Percentiles rank a stretch among this genome's conserved stretches.
Evolutionary conservation across 2,329 filamentous ascomycete genomes (phyloP).

Genomic region (Penicillium frequentans): DNA sequence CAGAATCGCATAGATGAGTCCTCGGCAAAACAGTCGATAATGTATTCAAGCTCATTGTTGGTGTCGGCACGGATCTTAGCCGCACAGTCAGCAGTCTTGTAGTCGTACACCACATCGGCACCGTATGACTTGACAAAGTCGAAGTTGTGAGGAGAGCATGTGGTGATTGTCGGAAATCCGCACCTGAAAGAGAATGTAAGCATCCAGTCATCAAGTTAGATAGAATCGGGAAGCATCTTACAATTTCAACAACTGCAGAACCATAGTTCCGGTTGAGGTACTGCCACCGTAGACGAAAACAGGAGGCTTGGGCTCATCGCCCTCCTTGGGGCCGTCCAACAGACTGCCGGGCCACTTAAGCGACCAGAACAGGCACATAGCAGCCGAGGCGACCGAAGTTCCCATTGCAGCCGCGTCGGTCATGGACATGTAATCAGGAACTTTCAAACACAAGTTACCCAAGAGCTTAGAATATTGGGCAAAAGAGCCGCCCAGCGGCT

Average conservation of each 20-base stretch:
- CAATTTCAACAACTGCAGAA: not conserved
- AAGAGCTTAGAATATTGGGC: not conserved
- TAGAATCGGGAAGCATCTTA: not conserved
- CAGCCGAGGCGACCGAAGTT: not conserved
- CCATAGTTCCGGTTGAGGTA: slow-evolving; percentile 1
- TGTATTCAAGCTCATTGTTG: slow-evolving; percentile 36
- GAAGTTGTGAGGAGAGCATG: slow-evolving; percentile 47
- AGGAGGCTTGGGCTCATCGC: not conserved
- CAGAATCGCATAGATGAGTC: slow-evolving; percentile 36
- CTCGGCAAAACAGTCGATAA: slow-evolving; percentile 47
- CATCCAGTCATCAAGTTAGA: not conserved
- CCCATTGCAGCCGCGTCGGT: not conserved
- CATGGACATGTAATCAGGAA: not conserved
- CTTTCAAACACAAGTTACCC: not conserved
- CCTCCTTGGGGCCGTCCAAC: not conserved
- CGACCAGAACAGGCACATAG: not conserved
- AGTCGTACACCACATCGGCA: slow-evolving; percentile 50
- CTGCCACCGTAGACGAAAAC: slow-evolving; percentile 3
- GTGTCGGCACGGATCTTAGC: slow-evolving; percentile 43
- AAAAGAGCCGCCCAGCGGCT: not conserved
- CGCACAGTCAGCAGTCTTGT: slow-evolving; percentile 37
- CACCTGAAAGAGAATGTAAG: slow-evolving; percentile 20
- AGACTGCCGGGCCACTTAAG: not conserved
- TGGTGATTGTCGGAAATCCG: slow-evolving; percentile 46
- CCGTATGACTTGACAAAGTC: slow-evolving; percentile 45